These are phyloP conservation scores for Gracilaria domingensis DNA, from an alignment of 23 red algal genomes.

Conservation along the genomic window DNA sequence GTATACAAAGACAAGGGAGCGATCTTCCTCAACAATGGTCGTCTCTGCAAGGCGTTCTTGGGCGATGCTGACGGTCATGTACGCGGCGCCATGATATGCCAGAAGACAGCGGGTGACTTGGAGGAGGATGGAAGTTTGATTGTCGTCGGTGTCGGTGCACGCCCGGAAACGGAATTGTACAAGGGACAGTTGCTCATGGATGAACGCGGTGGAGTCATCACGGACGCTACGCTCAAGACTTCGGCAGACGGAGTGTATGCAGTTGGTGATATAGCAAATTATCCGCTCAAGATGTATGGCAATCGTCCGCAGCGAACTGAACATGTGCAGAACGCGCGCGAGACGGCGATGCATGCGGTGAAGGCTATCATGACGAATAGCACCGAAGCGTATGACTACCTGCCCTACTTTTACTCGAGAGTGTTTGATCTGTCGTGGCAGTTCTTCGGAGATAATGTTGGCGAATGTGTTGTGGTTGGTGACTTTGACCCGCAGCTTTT, in stretches of 20 bases:
- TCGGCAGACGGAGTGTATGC: constrained; percentile 80
- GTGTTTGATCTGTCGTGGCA: constrained; percentile 94
- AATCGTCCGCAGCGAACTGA: constrained; percentile 85
- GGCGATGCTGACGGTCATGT: constrained; percentile 69
- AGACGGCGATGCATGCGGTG: constrained; percentile 92
- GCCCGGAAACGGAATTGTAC: constrained; percentile 72
- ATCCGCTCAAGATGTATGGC: constrained; percentile 92
- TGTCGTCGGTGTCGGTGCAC: constrained; percentile 95
- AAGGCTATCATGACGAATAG: constrained; percentile 67
- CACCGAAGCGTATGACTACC: constrained; percentile 85
- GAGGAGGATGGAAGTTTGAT: constrained; percentile 75
- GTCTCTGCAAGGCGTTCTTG: constrained; percentile 79
- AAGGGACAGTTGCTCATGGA: constrained; percentile 87
- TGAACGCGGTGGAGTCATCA: constrained; percentile 88
- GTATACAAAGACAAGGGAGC: constrained; percentile 81
- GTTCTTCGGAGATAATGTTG: constrained; percentile 93
- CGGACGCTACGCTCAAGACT: constrained; percentile 77
- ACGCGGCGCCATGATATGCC: constrained; percentile 52
- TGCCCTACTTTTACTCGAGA: constrained; percentile 97
- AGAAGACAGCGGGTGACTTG: constrained; percentile 55
- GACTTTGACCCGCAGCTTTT: constrained; percentile 85
- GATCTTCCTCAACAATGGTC: constrained; percentile 80
- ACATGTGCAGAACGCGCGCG: constrained; percentile 94
- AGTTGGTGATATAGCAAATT: constrained; percentile 92
- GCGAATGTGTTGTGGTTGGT: constrained; percentile 76